A percentile compares a stretch with the other conserved stretches of the same genome.
phyloP scores from a whole-genome alignment of 2,329 filamentous ascomycete genomes.

The Blastomyces emzantsi region DNA sequence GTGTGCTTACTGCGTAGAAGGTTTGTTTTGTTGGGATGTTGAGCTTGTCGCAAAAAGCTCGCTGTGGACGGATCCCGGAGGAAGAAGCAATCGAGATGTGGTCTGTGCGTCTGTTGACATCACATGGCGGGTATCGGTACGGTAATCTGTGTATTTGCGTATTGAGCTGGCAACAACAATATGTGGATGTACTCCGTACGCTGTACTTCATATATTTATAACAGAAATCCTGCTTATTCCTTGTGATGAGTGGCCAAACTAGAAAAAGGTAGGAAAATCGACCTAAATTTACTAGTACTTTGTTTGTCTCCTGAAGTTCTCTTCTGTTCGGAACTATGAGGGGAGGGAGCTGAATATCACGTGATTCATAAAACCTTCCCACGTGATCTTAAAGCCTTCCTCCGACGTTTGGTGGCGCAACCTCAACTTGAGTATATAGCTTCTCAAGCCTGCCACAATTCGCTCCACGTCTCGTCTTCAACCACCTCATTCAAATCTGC shows the following conservation, averaged over 20 bases:
- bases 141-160: background rate
- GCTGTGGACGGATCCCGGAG: background rate
- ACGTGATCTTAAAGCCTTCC: too few relatives aligned
- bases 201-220: background rate
- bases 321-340: too few relatives aligned
- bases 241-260: too few relatives aligned
- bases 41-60: slow-evolving; percentile 4
- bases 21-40: background rate
- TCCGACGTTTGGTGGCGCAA: background rate
- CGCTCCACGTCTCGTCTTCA: background rate
- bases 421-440: too few relatives aligned
- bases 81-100: slow-evolving; percentile 8
- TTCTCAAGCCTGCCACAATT: background rate
- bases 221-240: too few relatives aligned
- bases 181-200: background rate
- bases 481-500: background rate
- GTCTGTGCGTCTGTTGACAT: slow-evolving; percentile 10
- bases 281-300: too few relatives aligned
- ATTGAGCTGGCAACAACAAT: background rate
- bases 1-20: background rate
- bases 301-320: too few relatives aligned
- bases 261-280: too few relatives aligned
- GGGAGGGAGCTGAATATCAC: too few relatives aligned
- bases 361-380: too few relatives aligned
- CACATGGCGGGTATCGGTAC: slow-evolving; percentile 2